Evolutionary conservation across 1,284 basidiomycete species (phyloP).

Genomic region (Tilletiopsis washingtonensis): DNA sequence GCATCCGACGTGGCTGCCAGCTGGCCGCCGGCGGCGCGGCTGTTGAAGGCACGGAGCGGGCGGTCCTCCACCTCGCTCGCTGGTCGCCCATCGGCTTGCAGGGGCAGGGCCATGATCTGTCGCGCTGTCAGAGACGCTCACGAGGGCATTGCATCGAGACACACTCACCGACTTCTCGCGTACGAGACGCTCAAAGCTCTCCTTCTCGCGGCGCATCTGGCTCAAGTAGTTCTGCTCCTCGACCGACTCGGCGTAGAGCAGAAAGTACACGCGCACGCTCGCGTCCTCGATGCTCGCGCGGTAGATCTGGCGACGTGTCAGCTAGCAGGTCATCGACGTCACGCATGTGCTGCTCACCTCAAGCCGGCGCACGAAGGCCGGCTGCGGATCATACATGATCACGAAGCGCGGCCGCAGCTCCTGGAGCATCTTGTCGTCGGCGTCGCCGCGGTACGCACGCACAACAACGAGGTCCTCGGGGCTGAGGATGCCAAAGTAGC

Average conservation of each 20-base stretch:
- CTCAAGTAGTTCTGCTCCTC: constrained; percentile 94
- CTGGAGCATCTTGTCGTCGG: constrained; percentile 78
- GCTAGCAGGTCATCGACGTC: background rate
- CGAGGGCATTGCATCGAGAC: background rate
- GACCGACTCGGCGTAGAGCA: constrained; percentile 82
- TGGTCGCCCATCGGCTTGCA: constrained; percentile 64
- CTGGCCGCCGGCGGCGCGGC: constrained; percentile 77
- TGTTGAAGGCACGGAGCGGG: constrained; percentile 76
- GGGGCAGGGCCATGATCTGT: constrained; percentile 78
- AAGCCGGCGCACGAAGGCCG: constrained; percentile 82
- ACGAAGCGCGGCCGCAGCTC: constrained; percentile 86
- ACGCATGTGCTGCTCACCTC: constrained; percentile 67
- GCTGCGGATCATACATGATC: constrained; percentile 82
- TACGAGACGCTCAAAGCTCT: constrained; percentile 87
- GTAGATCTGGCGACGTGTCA: constrained; percentile 3
- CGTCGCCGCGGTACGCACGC: constrained; percentile 80
- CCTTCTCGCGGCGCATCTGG: constrained; percentile 80
- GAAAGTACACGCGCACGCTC: constrained; percentile 85
- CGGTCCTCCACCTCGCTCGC: constrained; percentile 48
- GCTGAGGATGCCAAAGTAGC: constrained; percentile 70
- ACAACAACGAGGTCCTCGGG: constrained; percentile 77
- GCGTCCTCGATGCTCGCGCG: constrained; percentile 82
- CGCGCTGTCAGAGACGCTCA: background rate
- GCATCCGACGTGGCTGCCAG: constrained; percentile 59
- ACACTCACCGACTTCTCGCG: constrained; percentile 74